Evolutionary conservation across 2,329 filamentous ascomycete species (phyloP), one percentile per base, ranked within the genome.

Genomic region (Blumeria graminis): DNA sequence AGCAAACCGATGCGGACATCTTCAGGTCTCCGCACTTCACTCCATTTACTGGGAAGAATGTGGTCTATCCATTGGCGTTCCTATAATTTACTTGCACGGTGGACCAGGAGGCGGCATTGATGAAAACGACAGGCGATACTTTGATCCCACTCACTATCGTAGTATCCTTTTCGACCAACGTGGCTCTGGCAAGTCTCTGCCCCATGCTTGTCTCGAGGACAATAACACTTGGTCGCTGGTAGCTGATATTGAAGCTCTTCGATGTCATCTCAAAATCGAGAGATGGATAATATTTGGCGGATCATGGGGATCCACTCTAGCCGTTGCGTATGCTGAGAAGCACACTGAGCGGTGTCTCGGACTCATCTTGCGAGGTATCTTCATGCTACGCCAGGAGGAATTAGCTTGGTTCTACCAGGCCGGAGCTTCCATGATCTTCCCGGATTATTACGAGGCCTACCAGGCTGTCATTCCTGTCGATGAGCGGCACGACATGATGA

Each of bases 221-320:
- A 74, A 74, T 63, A 73, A 69, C 0, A 73, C 71, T 2, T 68
- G 68, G 65, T 63, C 69, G 57, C 63, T 74, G 0, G 66, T 72
- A 3, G 60, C 66, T n/a, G 72, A 74, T 58, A 70, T 74, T 59
- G 71, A 74, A 58, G 61, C 63, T 1, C 62, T 74, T 1, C 68
- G 72, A 41, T 58, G 65, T 14, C 69, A 72, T 55, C 64, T 74
- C 6, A 56, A 64, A 0, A 69, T 74, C 34, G 43, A 61, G 7
- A 71, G 71, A 61, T 74, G 71, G 72, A 65, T 69, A 39, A 68
- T 74, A 3, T 74, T 73, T 58, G 72, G 72, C 41, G 71, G 71
- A 1, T 73, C 71, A 0, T 74, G 72, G 72, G 72, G 72, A 36
- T 70, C 69, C 3, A 71, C 71, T 0, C 65, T 74, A 14, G 63